phyloP scores from a whole-genome alignment of 2,329 filamentous ascomycete species.

The Fusarium marasasianum region DNA sequence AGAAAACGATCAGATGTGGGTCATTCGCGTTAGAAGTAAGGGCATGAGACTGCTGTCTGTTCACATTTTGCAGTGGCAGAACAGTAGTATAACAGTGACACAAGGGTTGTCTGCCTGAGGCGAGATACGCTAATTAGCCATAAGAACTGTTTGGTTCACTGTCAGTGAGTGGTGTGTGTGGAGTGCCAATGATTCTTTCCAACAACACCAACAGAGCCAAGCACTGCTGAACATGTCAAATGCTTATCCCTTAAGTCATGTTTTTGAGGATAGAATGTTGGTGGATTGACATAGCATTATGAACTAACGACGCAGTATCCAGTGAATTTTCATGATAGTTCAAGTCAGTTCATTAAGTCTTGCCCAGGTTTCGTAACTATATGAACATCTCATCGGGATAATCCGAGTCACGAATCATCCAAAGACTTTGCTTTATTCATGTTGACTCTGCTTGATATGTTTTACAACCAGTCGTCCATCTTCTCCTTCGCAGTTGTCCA shows the following conservation, averaged over 20 bases:
- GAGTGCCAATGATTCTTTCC: too few species aligned
- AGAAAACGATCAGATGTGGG: background rate
- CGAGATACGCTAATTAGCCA: background rate
- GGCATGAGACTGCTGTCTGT: background rate
- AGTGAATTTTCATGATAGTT: background rate
- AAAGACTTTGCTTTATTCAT: background rate
- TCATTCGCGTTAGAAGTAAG: background rate
- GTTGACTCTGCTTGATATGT: rapidly evolving
- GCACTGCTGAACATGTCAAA: background rate
- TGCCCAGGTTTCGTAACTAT: background rate
- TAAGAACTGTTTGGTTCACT: background rate
- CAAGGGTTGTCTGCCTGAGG: background rate
- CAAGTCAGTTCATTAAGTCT: background rate
- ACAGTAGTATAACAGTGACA: background rate
- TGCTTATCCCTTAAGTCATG: background rate
- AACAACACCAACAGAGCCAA: too few species aligned
- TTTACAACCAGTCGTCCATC: background rate
- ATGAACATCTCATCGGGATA: rapidly evolving
- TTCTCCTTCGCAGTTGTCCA: background rate
- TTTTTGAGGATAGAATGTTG: rapidly evolving
- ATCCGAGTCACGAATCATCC: background rate
- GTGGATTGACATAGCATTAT: background rate
- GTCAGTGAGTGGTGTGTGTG: too few species aligned
- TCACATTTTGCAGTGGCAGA: background rate
- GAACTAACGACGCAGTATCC: background rate